phyloP scores from a whole-genome alignment of 2,329 filamentous ascomycete genomes.

The Sodiomyces alkalinus region DNA sequence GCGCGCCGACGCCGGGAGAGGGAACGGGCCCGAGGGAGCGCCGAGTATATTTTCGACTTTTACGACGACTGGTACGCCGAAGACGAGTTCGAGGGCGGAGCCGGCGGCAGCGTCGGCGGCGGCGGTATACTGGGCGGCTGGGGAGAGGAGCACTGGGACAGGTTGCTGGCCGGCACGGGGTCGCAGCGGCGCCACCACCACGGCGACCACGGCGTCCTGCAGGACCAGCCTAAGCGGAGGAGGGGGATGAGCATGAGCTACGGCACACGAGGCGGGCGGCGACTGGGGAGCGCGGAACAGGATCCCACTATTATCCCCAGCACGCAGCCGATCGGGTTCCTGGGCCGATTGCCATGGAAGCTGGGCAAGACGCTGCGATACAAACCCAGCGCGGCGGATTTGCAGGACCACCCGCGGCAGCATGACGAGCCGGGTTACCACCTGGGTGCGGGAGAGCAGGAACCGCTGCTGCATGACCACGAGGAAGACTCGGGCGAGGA shows the following conservation, averaged over 20 bases:
- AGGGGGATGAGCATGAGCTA: slow-evolving; percentile 94
- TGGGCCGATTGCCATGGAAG: slow-evolving; percentile 72
- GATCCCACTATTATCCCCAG: slow-evolving; percentile 86
- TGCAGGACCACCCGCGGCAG: slow-evolving; percentile 68
- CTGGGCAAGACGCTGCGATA: slow-evolving; percentile 73
- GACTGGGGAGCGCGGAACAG: slow-evolving; percentile 28
- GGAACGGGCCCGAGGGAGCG: slow-evolving; percentile 39
- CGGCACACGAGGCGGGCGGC: slow-evolving; percentile 47
- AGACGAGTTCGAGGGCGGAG: slow-evolving; percentile 15
- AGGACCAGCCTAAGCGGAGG: slow-evolving; percentile 55
- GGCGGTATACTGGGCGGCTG: slow-evolving; percentile 49
- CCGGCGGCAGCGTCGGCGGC: slow-evolving; percentile 11
- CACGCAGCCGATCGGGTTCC: slow-evolving; percentile 71
- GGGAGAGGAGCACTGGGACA: slow-evolving; percentile 74
- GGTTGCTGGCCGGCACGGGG: slow-evolving; percentile 58
- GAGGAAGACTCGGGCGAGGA: slow-evolving; percentile 6
- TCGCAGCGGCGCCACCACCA: slow-evolving; percentile 20
- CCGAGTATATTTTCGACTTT: slow-evolving; percentile 87
- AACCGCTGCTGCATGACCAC: slow-evolving; percentile 51
- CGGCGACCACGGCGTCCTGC: slow-evolving; percentile 20
- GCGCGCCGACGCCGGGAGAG: slow-evolving; percentile 53
- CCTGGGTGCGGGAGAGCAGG: slow-evolving; percentile 37
- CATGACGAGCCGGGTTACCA: slow-evolving; percentile 16
- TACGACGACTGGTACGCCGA: slow-evolving; percentile 90
- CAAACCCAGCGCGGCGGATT: slow-evolving; percentile 76